Conservation (phyloP, 2,329 filamentous ascomycete species). For the Pseudophaeomoniella oleicola region DNA sequence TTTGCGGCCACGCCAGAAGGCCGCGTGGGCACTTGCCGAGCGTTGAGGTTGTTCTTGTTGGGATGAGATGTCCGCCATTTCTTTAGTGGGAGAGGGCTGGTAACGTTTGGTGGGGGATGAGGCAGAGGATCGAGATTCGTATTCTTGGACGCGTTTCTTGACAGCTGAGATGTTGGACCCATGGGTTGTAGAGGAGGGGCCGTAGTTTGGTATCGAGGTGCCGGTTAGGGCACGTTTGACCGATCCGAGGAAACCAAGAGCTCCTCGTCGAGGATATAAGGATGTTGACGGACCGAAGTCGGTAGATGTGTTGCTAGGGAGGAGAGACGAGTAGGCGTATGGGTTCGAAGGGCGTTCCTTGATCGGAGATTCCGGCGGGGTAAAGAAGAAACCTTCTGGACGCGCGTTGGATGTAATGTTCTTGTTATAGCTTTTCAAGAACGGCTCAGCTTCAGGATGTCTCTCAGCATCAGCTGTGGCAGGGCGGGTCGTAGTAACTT, state of each 20-base stretch:
- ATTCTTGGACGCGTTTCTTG: constrained; percentile 1
- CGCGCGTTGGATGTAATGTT: not conserved
- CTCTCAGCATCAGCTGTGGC: not conserved
- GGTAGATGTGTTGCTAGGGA: constrained; percentile 36
- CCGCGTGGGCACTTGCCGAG: constrained; percentile 32
- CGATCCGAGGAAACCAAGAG: constrained; percentile 54
- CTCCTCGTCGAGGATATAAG: constrained; percentile 38
- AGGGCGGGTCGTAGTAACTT: not conserved
- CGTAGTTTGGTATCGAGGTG: constrained; percentile 6
- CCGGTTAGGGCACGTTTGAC: constrained; percentile 48
- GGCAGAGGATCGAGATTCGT: constrained; percentile 9
- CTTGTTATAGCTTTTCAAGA: not conserved
- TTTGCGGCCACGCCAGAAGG: constrained; percentile 33
- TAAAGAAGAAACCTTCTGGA: constrained; percentile 6
- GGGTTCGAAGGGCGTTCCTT: constrained; percentile 17
- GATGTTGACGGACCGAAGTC: constrained; percentile 27
- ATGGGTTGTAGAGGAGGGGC: constrained; percentile 12
- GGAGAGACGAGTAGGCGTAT: not conserved
- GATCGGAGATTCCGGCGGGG: constrained; percentile 10
- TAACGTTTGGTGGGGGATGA: constrained; percentile 13
- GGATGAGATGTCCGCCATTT: constrained; percentile 13
- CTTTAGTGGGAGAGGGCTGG: constrained; percentile 3
- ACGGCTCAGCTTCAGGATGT: not conserved
- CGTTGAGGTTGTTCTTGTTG: constrained; percentile 18
- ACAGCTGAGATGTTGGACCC: constrained; percentile 14